Evolutionary conservation across 805 yeast species (phyloP).

Genomic region (Suhomyces prunicola): DNA sequence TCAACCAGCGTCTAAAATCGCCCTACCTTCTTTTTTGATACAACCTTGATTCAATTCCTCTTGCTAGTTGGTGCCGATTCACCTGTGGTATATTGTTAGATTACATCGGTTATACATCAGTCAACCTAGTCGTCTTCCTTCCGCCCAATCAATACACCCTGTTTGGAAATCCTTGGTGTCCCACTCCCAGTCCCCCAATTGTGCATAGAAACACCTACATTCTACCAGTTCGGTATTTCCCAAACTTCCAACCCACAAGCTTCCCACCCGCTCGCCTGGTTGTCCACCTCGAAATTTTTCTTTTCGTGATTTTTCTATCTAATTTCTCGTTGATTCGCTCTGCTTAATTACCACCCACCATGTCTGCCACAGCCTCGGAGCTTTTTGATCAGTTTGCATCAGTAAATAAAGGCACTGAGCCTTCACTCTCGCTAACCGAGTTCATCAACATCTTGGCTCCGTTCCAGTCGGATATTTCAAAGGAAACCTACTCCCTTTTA

Average conservation of each 20-base stretch:
- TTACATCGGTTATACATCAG: not conserved
- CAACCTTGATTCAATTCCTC: not conserved
- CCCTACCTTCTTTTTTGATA: not conserved
- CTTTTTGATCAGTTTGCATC: slow-evolving; percentile 40
- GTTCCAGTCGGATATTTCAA: slow-evolving; percentile 38
- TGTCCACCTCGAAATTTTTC: not conserved
- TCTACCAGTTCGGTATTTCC: not conserved
- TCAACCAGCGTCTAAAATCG: not conserved
- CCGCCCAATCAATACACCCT: not conserved
- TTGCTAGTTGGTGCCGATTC: not conserved
- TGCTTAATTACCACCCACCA: not conserved
- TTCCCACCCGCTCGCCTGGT: not conserved
- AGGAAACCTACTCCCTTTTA: slow-evolving; percentile 47
- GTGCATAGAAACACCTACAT: not conserved
- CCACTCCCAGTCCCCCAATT: not conserved
- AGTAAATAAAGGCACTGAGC: slow-evolving; percentile 9
- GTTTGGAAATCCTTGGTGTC: not conserved
- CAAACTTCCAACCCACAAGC: not conserved
- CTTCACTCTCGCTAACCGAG: slow-evolving; percentile 30
- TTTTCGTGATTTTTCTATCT: not conserved
- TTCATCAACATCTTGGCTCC: slow-evolving; percentile 40
- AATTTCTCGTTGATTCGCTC: not conserved
- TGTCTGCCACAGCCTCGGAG: slow-evolving; percentile 17
- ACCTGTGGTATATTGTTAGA: not conserved
- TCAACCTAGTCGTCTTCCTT: not conserved